Percentiles rank a stretch among this genome's conserved stretches.
phyloP scores from a whole-genome alignment of 371 early-diverging fungal genomes.

The Lichtheimia hyalospora region DNA sequence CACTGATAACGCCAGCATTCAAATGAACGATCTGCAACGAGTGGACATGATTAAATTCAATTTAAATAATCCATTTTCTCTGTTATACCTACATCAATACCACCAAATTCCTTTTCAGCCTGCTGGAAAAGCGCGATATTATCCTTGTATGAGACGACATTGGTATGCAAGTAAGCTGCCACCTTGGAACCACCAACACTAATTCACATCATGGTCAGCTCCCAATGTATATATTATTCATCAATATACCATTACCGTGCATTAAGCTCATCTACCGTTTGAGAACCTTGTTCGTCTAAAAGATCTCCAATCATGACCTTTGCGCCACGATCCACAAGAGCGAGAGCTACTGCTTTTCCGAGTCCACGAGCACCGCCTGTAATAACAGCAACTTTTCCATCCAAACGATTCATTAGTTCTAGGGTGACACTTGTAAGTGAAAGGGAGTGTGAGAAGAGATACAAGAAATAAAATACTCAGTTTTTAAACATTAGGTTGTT shows the following conservation, averaged over 20 bases:
- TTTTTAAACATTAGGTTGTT: no score
- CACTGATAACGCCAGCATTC: constrained; percentile 32
- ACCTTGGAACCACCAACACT: constrained; percentile 8
- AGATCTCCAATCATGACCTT: constrained; percentile 65
- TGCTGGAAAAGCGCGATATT: constrained; percentile 39
- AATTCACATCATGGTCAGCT: no score
- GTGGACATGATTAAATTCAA: background rate
- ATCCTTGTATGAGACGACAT: constrained; percentile 53
- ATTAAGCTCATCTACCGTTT: constrained; percentile 38
- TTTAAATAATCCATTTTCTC: background rate
- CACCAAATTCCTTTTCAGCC: constrained; percentile 57
- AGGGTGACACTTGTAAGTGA: background rate
- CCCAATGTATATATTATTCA: no score
- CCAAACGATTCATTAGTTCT: background rate
- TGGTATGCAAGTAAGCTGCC: constrained; percentile 47
- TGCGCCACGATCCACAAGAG: constrained; percentile 53
- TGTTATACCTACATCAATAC: constrained; percentile 22
- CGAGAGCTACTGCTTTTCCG: constrained; percentile 59
- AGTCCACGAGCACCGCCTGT: constrained; percentile 69
- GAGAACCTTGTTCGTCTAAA: constrained; percentile 38
- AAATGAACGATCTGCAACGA: constrained; percentile 15
- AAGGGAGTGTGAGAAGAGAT: no score
- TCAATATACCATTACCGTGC: constrained; percentile 15
- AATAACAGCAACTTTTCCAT: constrained; percentile 62
- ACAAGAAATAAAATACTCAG: no score